phyloP scores from a whole-genome alignment of 768 basidiomycete genomes.

The Galerina marginata region DNA sequence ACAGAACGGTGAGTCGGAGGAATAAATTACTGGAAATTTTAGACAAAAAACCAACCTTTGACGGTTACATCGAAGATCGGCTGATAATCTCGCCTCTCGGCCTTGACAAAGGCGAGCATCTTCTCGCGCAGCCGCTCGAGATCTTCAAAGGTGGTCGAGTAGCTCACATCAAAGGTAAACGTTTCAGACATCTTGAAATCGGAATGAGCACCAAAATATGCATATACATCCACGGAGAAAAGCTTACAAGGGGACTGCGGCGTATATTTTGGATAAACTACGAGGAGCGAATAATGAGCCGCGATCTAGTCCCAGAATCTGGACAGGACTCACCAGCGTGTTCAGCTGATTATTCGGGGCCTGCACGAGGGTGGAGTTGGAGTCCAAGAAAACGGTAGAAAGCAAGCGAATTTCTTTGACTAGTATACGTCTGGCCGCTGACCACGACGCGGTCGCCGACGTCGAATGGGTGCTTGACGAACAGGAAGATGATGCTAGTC shows the following conservation, averaged over 20 bases:
- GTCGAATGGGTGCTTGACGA: constrained; percentile 86
- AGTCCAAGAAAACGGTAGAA: constrained; percentile 74
- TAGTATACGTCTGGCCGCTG: constrained; percentile 61
- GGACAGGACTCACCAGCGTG: constrained; percentile 44
- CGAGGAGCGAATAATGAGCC: not conserved
- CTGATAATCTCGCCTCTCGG: constrained; percentile 76
- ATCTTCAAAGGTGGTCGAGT: constrained; percentile 79
- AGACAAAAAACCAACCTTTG: constrained; percentile 46
- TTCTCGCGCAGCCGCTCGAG: constrained; percentile 75
- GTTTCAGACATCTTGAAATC: constrained; percentile 71
- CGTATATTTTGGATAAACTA: constrained; percentile 77
- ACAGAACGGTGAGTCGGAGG: constrained; percentile 10
- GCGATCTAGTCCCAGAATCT: not conserved
- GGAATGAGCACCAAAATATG: not conserved
- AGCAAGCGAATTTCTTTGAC: constrained; percentile 90
- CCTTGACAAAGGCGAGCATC: constrained; percentile 81
- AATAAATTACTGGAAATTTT: constrained; percentile 1
- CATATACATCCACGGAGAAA: constrained; percentile 1
- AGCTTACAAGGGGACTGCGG: constrained; percentile 66
- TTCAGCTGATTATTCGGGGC: constrained; percentile 72
- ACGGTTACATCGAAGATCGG: constrained; percentile 77
- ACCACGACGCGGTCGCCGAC: constrained; percentile 76
- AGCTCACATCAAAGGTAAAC: constrained; percentile 82
- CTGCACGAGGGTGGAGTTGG: constrained; percentile 64
- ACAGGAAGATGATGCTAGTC: constrained; percentile 88